Conservation (phyloP, 305 asterid species). For the Fraxinus dipetala region DNA sequence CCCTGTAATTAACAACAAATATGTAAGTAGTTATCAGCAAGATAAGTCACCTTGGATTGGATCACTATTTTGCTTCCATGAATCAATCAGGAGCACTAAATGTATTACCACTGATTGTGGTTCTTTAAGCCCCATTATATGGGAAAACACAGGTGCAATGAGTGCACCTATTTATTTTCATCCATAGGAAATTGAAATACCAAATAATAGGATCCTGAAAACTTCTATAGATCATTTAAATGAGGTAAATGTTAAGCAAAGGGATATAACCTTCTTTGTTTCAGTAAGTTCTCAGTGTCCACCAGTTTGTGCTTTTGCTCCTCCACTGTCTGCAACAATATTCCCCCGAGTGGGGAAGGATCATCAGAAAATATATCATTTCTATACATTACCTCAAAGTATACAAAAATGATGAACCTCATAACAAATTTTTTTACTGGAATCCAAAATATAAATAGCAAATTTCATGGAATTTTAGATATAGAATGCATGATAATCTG, state of each 20-base stretch:
- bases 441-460: background rate
- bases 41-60: background rate
- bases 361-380: conserved; percentile 9
- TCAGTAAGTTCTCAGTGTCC: conserved; percentile 55
- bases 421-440: background rate
- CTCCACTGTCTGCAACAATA: conserved; percentile 63
- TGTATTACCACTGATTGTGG: background rate
- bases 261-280: conserved; percentile 59
- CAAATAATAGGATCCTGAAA: background rate
- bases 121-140: background rate
- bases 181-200: background rate
- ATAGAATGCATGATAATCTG: background rate
- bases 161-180: background rate
- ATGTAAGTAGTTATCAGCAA: conserved; percentile 8
- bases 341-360: background rate
- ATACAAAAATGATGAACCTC: background rate
- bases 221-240: background rate
- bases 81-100: conserved; percentile 13
- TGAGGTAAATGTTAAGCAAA: background rate
- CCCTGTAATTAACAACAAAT: conserved; percentile 49
- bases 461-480: background rate
- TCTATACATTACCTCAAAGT: conserved; percentile 6
- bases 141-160: background rate
- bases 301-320: conserved; percentile 66
- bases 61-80: background rate